A percentile compares a stretch with the other conserved stretches of the same genome.
phyloP scores from a whole-genome alignment of 169 alveolate genomes.

The Cryptosporidium ryanae region DNA sequence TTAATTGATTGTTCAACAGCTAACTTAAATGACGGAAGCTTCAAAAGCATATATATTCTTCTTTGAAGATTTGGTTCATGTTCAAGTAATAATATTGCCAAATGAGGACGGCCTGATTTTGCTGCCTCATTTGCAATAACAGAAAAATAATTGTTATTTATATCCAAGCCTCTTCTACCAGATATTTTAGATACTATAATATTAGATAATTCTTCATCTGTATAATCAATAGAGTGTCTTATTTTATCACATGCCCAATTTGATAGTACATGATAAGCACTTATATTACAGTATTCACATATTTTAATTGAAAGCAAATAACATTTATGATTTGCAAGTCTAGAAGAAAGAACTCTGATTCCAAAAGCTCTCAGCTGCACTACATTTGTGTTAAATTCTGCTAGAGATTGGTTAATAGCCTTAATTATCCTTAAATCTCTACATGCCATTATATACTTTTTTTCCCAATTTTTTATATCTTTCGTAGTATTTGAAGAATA shows the following conservation, averaged over 20 bases:
- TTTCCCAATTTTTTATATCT: slow-evolving; percentile 50
- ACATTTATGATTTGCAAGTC: slow-evolving; percentile 69
- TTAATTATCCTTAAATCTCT: slow-evolving; percentile 63
- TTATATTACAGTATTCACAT: slow-evolving; percentile 82
- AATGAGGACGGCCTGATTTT: slow-evolving; percentile 77
- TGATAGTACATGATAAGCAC: slow-evolving; percentile 76
- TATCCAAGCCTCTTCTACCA: background rate
- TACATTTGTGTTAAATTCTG: slow-evolving; percentile 61
- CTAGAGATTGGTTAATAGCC: slow-evolving; percentile 37
- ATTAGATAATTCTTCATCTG: slow-evolving; percentile 81
- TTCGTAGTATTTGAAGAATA: background rate
- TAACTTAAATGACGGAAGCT: slow-evolving; percentile 78
- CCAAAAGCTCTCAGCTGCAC: slow-evolving; percentile 49
- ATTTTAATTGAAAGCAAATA: slow-evolving; percentile 81
- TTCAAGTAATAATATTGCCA: slow-evolving; percentile 78
- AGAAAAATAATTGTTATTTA: slow-evolving; percentile 28
- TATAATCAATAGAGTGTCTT: slow-evolving; percentile 77
- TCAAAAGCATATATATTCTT: slow-evolving; percentile 78
- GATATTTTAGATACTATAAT: slow-evolving; percentile 24
- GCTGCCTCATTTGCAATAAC: slow-evolving; percentile 79
- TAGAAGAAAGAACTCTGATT: slow-evolving; percentile 18
- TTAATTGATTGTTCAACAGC: slow-evolving; percentile 80
- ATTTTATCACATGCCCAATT: slow-evolving; percentile 83
- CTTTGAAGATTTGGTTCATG: slow-evolving; percentile 78
- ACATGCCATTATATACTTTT: slow-evolving; percentile 47